A percentile compares a stretch with the other conserved stretches of the same genome.
phyloP scores from a whole-genome alignment of 2,329 filamentous ascomycete genomes.

The Atkinsonella texensis region DNA sequence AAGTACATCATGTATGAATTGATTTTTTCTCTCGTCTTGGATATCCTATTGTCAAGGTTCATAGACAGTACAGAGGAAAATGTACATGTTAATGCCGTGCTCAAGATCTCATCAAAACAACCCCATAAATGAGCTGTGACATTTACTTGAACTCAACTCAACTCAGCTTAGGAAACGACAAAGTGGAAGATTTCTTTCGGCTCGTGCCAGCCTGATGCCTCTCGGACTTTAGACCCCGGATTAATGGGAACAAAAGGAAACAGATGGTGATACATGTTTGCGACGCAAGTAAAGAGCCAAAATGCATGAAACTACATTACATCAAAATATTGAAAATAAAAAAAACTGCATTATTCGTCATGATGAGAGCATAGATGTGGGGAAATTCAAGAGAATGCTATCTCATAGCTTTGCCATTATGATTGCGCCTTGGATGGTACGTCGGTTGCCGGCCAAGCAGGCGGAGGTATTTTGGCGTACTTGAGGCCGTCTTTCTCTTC shows the following conservation, averaged over 20 bases:
- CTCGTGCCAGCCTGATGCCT: too few relatives aligned
- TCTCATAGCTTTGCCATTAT: not conserved
- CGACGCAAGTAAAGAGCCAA: not conserved
- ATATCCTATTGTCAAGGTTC: too few relatives aligned
- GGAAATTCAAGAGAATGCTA: not conserved
- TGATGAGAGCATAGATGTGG: not conserved
- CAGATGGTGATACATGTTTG: not conserved
- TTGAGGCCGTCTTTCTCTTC: slow-evolving; percentile 30
- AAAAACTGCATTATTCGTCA: not conserved
- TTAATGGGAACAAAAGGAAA: not conserved
- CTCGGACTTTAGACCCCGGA: too few relatives aligned
- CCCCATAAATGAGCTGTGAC: too few relatives aligned
- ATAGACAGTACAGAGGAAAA: too few relatives aligned
- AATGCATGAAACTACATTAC: not conserved
- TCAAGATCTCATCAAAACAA: too few relatives aligned
- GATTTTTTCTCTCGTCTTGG: too few relatives aligned
- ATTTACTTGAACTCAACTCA: too few relatives aligned
- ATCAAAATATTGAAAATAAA: not conserved
- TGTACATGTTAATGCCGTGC: too few relatives aligned
- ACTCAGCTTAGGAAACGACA: too few relatives aligned
- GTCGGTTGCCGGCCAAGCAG: slow-evolving; percentile 17
- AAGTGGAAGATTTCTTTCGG: too few relatives aligned
- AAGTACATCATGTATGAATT: too few relatives aligned
- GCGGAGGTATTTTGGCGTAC: slow-evolving; percentile 27
- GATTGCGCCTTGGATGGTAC: not conserved